These are phyloP conservation scores for Strobilomyces echinocephalus DNA, from an alignment of 768 basidiomycete genomes.

Conservation along the genomic window DNA sequence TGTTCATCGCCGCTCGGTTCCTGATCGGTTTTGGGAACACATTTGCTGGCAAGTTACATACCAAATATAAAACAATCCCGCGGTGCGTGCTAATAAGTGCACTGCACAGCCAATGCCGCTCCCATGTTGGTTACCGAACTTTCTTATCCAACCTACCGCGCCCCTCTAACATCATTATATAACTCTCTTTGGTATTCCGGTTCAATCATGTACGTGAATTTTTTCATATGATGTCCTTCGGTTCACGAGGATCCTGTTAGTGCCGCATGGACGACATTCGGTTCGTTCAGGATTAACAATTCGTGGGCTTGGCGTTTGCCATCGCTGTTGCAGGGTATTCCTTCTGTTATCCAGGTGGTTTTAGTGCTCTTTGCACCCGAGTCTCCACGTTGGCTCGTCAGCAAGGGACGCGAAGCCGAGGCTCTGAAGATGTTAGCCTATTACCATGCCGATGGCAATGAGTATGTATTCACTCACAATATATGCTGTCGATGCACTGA, in stretches of 20 bases:
- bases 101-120: constrained; percentile 54
- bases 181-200: constrained; percentile 88
- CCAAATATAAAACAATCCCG: no score
- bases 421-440: constrained; percentile 71
- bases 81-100: no score
- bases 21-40: constrained; percentile 74
- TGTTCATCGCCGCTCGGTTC: constrained; percentile 82
- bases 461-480: constrained; percentile 29
- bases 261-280: constrained; percentile 83
- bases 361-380: constrained; percentile 73
- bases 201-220: constrained; percentile 55
- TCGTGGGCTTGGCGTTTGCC: constrained; percentile 85
- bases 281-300: constrained; percentile 63
- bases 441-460: constrained; percentile 78
- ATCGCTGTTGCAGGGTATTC: constrained; percentile 65
- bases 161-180: constrained; percentile 70
- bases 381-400: constrained; percentile 79
- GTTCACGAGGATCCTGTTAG: constrained; percentile 24
- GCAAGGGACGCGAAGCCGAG: constrained; percentile 65
- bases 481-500: not conserved
- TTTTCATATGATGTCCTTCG: not conserved
- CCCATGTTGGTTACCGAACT: constrained; percentile 83
- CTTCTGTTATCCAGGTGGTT: constrained; percentile 60
- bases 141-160: constrained; percentile 81
- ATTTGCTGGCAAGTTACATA: constrained; percentile 47